phyloP scores from a whole-genome alignment of 2,329 filamentous ascomycete genomes.

The Calonectria ilicicola region DNA sequence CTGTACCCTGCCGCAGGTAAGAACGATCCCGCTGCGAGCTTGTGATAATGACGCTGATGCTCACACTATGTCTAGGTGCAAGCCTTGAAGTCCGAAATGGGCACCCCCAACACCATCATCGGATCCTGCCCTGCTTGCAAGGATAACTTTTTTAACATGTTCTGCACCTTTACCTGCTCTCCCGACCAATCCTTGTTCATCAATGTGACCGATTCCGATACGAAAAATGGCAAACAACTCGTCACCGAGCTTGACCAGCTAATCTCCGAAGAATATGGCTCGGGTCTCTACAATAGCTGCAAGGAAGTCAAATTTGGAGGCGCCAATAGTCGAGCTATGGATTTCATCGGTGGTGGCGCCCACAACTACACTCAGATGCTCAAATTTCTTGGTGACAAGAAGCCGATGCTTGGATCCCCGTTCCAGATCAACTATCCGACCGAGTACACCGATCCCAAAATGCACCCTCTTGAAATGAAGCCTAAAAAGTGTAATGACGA shows the following conservation, averaged over 20 bases:
- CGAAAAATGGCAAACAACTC: slow-evolving; percentile 69
- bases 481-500: slow-evolving; percentile 92
- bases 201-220: slow-evolving; percentile 83
- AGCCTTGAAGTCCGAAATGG: slow-evolving; percentile 84
- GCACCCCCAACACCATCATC: slow-evolving; percentile 89
- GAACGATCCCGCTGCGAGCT: slow-evolving; percentile 34
- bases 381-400: slow-evolving; percentile 94
- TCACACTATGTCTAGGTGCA: slow-evolving; percentile 68
- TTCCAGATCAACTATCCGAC: slow-evolving; percentile 97
- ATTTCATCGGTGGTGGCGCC: slow-evolving; percentile 94
- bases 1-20: slow-evolving; percentile 83
- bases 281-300: slow-evolving; percentile 94
- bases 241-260: slow-evolving; percentile 93
- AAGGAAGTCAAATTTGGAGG: slow-evolving; percentile 99
- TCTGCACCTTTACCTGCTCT: slow-evolving; percentile 98
- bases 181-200: slow-evolving; percentile 96
- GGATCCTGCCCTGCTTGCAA: slow-evolving; percentile 96
- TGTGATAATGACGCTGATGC: slow-evolving; percentile 2
- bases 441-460: slow-evolving; percentile 72
- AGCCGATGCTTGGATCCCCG: slow-evolving; percentile 84
- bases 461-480: slow-evolving; percentile 77
- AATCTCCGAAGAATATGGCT: slow-evolving; percentile 84
- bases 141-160: slow-evolving; percentile 98
- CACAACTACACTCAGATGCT: slow-evolving; percentile 89
- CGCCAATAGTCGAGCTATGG: slow-evolving; percentile 93